These are phyloP conservation scores for Lobosporangium transversale DNA, from an alignment of 192 early-diverging fungal genomes.

Conservation along the genomic window DNA sequence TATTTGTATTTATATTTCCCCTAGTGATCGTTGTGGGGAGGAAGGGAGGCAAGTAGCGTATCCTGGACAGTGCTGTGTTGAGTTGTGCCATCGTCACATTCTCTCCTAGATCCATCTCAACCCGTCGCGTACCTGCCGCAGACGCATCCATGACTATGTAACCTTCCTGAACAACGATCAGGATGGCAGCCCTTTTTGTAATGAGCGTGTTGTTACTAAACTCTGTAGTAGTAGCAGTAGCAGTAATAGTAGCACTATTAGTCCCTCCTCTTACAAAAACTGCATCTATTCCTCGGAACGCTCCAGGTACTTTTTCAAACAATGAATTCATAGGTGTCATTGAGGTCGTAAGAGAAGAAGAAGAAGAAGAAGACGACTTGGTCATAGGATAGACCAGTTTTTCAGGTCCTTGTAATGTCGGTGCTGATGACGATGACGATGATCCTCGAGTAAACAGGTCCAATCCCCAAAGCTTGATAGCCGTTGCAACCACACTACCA, in stretches of 20 bases:
- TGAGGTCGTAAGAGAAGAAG: conserved; percentile 7
- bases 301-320: conserved; percentile 46
- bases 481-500: conserved; percentile 58
- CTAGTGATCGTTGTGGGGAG: neutral
- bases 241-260: neutral
- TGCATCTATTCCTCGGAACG: conserved; percentile 59
- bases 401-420: conserved; percentile 34
- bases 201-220: too few species aligned
- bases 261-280: conserved; percentile 59
- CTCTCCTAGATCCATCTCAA: conserved; percentile 39
- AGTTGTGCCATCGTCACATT: conserved; percentile 43
- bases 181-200: conserved; percentile 26
- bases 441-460: conserved; percentile 41
- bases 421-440: conserved; percentile 8
- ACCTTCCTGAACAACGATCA: conserved; percentile 15
- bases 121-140: conserved; percentile 12
- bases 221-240: neutral
- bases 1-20: too few species aligned
- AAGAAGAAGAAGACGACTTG: neutral
- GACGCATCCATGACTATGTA: conserved; percentile 20
- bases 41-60: conserved; percentile 36
- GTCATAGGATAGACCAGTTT: conserved; percentile 7
- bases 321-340: conserved; percentile 3
- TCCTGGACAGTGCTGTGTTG: conserved; percentile 38
- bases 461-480: conserved; percentile 60